Evolutionary conservation across 306 rosid genomes (phyloP).

Genomic region (Corylus americana): DNA sequence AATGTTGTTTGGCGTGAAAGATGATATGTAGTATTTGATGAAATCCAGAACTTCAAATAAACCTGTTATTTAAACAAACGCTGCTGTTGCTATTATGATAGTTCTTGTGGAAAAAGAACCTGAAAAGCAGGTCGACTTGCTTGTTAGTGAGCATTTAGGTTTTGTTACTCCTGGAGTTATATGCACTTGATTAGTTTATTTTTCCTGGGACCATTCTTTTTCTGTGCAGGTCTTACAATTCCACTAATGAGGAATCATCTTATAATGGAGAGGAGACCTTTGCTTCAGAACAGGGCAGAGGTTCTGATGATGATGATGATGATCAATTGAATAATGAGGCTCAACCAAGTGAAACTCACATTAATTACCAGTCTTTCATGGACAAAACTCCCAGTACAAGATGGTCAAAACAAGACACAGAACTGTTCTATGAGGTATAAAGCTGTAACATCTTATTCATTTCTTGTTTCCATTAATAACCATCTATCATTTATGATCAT

Average conservation of each 20-base stretch:
- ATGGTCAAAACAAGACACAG: conserved; percentile 85
- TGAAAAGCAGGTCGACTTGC: neutral
- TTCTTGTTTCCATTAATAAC: neutral
- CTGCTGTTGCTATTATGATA: neutral
- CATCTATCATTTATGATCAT: neutral
- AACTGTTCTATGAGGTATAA: conserved; percentile 73
- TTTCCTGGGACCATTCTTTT: conserved; percentile 29
- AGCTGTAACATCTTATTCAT: neutral
- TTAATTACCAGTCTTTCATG: conserved; percentile 79
- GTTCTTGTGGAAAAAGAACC: neutral
- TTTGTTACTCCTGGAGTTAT: conserved; percentile 17
- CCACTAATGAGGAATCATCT: conserved; percentile 36
- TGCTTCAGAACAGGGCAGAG: conserved; percentile 59
- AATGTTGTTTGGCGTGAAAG: neutral
- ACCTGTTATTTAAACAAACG: neutral
- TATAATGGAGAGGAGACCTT: conserved; percentile 42
- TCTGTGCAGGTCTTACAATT: conserved; percentile 45
- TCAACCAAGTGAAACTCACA: conserved; percentile 33
- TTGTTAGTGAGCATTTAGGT: neutral
- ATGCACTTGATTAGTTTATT: conserved; percentile 12
- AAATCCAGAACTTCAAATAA: neutral
- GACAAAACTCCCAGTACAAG: conserved; percentile 63
- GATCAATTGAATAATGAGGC: conserved; percentile 39
- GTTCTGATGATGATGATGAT: conserved; percentile 53
- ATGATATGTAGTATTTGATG: neutral